Base-by-base conservation (phyloP, 164 flowering plant species). In the Euptelea pleiosperma region DNA sequence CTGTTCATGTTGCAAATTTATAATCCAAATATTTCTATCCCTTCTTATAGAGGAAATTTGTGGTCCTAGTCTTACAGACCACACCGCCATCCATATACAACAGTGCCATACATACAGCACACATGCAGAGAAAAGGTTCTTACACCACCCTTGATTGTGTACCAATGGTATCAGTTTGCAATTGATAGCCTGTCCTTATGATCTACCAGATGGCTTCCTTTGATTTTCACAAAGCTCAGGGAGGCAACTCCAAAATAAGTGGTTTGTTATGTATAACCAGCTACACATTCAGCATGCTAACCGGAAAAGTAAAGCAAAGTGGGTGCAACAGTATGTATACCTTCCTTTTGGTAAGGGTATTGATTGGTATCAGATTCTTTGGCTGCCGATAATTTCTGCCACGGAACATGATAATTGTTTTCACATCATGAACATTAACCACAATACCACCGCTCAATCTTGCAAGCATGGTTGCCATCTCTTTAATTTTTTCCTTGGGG, bases 321-420 rank as follows among this genome's bases (percentile, higher is more conserved):
- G 48, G 7, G 30, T 35, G 21, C 6, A n/a, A n/a, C 4, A 18
- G 15, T 12, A 9, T 2, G 67, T 73, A 8, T n/a, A 87, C 99
- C 97, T 94, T 94, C 57, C 97, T 79, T 62, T 94, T 94, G 19
- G 97, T 94, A 41, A 94, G 92, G 25, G 99, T 94, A 72, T 94
- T 94, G 72, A 94, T 49, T 39, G 99, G 99, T 62, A 88, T 91
- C 79, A 94, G 75, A 73, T 77, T 82, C 73, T 86, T 88, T 33
- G 99, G 99, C 57, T 91, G 97, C 56, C 99, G 82, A 72, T 94
- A 94, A 55, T 94, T 94, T 76, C 99, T 83, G 39, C 99, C 99
- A 33, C 97, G 93, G 59, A 86, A 94, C 99, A 94, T 94, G 70
- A 94, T 94, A 37, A 94, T 88, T 18, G 96, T 94, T 73, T 90